These are phyloP conservation scores for Ascomycota sp. DNA, from an alignment of 2,329 filamentous ascomycete genomes.

Conservation along the genomic window DNA sequence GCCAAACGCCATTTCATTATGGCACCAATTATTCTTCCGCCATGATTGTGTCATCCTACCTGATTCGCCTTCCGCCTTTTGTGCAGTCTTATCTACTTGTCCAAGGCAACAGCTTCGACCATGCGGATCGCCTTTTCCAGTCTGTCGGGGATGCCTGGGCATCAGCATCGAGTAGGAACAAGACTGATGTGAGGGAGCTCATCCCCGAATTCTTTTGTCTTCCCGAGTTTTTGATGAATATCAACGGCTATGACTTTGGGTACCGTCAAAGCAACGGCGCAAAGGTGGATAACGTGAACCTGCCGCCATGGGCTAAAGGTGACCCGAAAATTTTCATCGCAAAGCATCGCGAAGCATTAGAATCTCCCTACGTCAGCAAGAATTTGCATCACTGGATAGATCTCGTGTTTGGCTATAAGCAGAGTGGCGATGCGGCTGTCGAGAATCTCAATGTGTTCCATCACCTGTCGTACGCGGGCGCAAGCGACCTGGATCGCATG, in stretches of 20 bases:
- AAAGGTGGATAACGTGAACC: conserved; percentile 62
- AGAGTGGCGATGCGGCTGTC: conserved; percentile 77
- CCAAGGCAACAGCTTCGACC: conserved; percentile 91
- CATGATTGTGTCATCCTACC: conserved; percentile 94
- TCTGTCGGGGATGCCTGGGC: conserved; percentile 82
- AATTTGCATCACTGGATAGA: conserved; percentile 92
- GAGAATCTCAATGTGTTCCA: conserved; percentile 93
- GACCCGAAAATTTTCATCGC: conserved; percentile 90
- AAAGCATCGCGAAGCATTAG: conserved; percentile 86
- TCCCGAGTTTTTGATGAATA: conserved; percentile 83
- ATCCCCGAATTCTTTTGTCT: conserved; percentile 96
- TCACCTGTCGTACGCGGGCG: conserved; percentile 83
- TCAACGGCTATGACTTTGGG: conserved; percentile 89
- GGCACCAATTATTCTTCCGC: conserved; percentile 97
- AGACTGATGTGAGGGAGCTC: conserved; percentile 83
- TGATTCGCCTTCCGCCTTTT: conserved; percentile 88
- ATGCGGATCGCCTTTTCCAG: conserved; percentile 87
- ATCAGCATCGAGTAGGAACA: conserved; percentile 74
- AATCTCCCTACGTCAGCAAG: conserved; percentile 80
- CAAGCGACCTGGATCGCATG: conserved; percentile 81
- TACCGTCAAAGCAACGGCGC: conserved; percentile 60
- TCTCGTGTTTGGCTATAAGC: conserved; percentile 82
- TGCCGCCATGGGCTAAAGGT: conserved; percentile 95
- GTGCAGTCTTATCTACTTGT: conserved; percentile 87
- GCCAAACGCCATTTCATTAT: conserved; percentile 85